Base-by-base conservation (phyloP, 2,329 filamentous ascomycete genomes). In the Fusarium sp. region DNA sequence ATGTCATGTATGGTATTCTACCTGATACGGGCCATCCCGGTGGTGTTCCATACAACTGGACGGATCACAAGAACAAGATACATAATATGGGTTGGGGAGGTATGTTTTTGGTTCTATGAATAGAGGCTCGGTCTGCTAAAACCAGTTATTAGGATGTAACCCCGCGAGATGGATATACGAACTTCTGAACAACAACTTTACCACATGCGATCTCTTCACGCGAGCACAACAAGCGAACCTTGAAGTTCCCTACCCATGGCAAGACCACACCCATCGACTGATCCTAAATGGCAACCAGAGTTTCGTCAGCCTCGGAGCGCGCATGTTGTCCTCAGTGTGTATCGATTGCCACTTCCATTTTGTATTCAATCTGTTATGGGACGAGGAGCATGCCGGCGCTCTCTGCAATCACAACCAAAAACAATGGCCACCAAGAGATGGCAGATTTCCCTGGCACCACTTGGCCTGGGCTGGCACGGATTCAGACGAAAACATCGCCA, bases 101-200 rank as follows among this genome's bases (percentile, higher is more conserved):
- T 77, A 74, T 46, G 74, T 67, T 14, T 34, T 21, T 10, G 34
- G 21, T 21, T 21, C 6, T 10, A 25, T 19, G 18, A 7, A 31
- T 28, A 26, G 12, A 46, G 37, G 12, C 7, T 51, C 28, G 6
- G 19, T 41, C 39, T 30, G 41, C 73, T 72, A 67, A 75, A 51
- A 19, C n/a, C 23, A 6, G 37, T 21, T 21, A 39, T 7, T 23
- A 81, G 79, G 79, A 53, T 79, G 77, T 45, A 78, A 82, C 51
- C 80, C 81, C 8, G 79, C 79, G 45, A 78, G 81, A 71, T 83
- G 81, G 81, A 75, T 82, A 39, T 77, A 81, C 66, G 81, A 83
- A 54, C 69, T 83, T 11, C 67, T 78, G 31, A 75, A 81, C 59
- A 82, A 82, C 46, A 74, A 77, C 50, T 78, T 81, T 52, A 76